These are phyloP conservation scores for Protomyces inouyei DNA, from an alignment of 1,139 yeast species.

Conservation along the genomic window DNA sequence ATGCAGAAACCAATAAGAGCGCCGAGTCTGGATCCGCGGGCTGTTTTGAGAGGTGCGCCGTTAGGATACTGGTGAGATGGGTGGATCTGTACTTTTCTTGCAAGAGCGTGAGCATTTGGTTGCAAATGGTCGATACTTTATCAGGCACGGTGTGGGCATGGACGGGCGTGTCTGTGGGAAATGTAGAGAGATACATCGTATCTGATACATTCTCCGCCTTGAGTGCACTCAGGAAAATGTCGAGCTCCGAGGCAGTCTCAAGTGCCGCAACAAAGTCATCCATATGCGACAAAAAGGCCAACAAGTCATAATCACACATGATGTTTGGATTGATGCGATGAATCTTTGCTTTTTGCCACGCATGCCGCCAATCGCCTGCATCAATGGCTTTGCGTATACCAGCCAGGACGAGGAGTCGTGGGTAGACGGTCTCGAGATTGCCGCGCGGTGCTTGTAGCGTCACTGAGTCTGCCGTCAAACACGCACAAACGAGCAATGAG, in stretches of 20 bases:
- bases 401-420: slow-evolving; percentile 83
- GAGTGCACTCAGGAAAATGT: slow-evolving; percentile 58
- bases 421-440: slow-evolving; percentile 86
- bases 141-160: slow-evolving; percentile 34
- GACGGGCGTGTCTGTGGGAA: slow-evolving; percentile 15
- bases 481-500: slow-evolving; percentile 67
- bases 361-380: slow-evolving; percentile 55
- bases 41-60: slow-evolving; percentile 86
- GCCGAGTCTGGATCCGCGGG: slow-evolving; percentile 84
- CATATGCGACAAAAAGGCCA: slow-evolving; percentile 57
- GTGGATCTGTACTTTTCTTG: slow-evolving; percentile 49
- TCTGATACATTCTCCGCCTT: slow-evolving; percentile 74
- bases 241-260: slow-evolving; percentile 67
- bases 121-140: slow-evolving; percentile 75
- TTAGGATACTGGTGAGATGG: slow-evolving; percentile 72
- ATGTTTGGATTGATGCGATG: slow-evolving; percentile 90
- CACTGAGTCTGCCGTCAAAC: slow-evolving; percentile 79
- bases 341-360: slow-evolving; percentile 77
- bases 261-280: slow-evolving; percentile 69
- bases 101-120: slow-evolving; percentile 58
- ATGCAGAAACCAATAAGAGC: slow-evolving; percentile 48
- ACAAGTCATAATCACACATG: slow-evolving; percentile 79
- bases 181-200: slow-evolving; percentile 78
- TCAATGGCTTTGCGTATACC: slow-evolving; percentile 71
- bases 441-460: slow-evolving; percentile 94